Evolutionary conservation across 1,284 basidiomycete genomes (phyloP).

Genomic region (Baeospora myosura): DNA sequence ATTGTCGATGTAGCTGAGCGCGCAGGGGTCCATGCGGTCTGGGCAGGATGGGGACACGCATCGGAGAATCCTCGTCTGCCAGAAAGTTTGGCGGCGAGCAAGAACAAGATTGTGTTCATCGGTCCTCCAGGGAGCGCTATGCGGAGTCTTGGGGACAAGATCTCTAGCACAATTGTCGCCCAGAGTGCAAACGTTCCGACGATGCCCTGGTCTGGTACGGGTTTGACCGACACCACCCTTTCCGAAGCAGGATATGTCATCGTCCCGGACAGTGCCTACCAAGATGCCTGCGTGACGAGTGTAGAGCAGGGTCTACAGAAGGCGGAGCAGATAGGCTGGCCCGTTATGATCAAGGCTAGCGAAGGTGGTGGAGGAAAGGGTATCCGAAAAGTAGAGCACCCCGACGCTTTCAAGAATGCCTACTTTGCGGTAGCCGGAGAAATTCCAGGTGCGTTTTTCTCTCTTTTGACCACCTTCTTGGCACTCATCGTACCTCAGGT

Average conservation of each 20-base stretch:
- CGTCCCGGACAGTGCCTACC: constrained; percentile 89
- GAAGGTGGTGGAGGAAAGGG: constrained; percentile 99
- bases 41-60: constrained; percentile 99
- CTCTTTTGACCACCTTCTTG: constrained; percentile 10
- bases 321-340: constrained; percentile 90
- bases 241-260: constrained; percentile 89
- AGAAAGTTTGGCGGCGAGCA: constrained; percentile 85
- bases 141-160: constrained; percentile 99
- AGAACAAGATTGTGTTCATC: constrained; percentile 98
- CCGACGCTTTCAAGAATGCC: constrained; percentile 88
- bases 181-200: constrained; percentile 97
- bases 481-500: constrained; percentile 40
- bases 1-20: constrained; percentile 98
- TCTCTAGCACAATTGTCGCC: constrained; percentile 98
- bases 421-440: constrained; percentile 93
- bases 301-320: constrained; percentile 85
- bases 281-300: constrained; percentile 81
- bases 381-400: constrained; percentile 85
- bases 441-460: constrained; percentile 72
- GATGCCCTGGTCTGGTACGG: constrained; percentile 98
- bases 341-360: constrained; percentile 99
- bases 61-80: constrained; percentile 99
- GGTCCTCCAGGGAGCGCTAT: constrained; percentile 98
- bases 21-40: constrained; percentile 95
- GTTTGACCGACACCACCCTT: constrained; percentile 84